Evolutionary conservation across 176 grass and related monocot species (phyloP), one percentile per base, ranked within the genome.

Genomic region (Microstegium vimineum): DNA sequence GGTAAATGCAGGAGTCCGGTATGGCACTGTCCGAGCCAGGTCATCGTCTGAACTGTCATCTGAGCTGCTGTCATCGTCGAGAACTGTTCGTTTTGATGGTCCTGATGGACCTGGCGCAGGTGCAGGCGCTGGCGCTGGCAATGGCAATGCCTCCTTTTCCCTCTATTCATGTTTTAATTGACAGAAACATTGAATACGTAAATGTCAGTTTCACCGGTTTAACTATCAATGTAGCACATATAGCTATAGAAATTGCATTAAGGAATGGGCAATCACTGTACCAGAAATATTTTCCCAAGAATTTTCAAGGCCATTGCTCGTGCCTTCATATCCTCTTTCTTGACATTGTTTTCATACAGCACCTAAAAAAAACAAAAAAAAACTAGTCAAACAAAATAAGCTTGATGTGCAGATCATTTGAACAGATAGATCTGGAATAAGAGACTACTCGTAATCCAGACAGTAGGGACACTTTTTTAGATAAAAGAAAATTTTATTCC

Each of bases 211-310:
- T 60, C 3, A 49, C 12, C 1, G 10, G 14, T 33, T 71, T 4
- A 66, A 18, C 51, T 36, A 7, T 27, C 18, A 0, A 77, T 57
- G 40, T 51, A 81, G 23, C 40, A 32, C 49, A 71, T 38, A 22
- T 38, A 40, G 6, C 66, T 49, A 57, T 28, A 37, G 1, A 15
- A 65, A 43, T 81, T 73, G 12, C 5, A 56, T 15, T 25, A 81
- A 43, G 6, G 51, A 81, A 71, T 77, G 4, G 22, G 23, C 25
- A 77, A 85, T 10, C 37, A 49, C 4, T 45, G 10, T 81, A 99
- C 96, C 92, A 86, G 85, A 88, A 99, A 99, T 88, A 91, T 71
- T 86, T 94, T 99, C 47, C 93, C 93, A 8, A 99, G 90, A 85
- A 88, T 91, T 92, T 92, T 95, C 62, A 99, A 88, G 67, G 93